These are phyloP conservation scores for Pestalotiopsis sp. DNA, from an alignment of 2,329 filamentous ascomycete genomes.

Conservation along the genomic window DNA sequence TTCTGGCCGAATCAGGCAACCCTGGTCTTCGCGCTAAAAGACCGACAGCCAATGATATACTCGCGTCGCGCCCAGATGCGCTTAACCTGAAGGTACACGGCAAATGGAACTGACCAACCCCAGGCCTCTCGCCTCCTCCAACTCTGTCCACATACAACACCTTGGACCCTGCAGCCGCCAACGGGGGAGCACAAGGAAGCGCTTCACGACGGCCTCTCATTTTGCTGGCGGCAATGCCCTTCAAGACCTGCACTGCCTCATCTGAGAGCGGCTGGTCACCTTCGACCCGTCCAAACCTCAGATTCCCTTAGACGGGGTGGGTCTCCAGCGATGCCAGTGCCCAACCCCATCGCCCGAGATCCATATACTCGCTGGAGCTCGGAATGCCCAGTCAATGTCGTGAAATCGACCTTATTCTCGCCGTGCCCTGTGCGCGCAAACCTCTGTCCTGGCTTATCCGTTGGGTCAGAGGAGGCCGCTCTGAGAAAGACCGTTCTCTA, in stretches of 20 bases:
- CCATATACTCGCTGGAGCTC: conserved; percentile 12
- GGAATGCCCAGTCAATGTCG: conserved; percentile 24
- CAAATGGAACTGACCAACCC: conserved; percentile 32
- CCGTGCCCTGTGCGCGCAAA: conserved; percentile 22
- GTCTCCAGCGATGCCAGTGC: neutral
- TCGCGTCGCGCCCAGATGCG: conserved; percentile 23
- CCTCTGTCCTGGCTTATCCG: conserved; percentile 24
- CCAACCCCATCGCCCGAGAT: neutral
- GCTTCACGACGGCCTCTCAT: conserved; percentile 36
- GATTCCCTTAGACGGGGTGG: neutral
- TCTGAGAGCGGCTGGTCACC: conserved; percentile 10
- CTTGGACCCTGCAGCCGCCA: conserved; percentile 26
- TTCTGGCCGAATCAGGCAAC: neutral
- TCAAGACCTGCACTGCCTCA: conserved; percentile 34
- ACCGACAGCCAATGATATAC: conserved; percentile 25
- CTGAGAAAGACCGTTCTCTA: neutral
- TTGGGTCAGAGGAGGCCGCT: conserved; percentile 25
- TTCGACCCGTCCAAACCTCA: neutral
- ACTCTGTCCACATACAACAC: conserved; percentile 16
- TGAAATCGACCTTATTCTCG: conserved; percentile 18
- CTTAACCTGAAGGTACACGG: conserved; percentile 26
- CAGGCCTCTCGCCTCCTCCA: conserved; percentile 10
- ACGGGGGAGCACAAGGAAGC: conserved; percentile 22
- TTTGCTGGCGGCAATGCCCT: conserved; percentile 21
- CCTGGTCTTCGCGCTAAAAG: neutral